A percentile compares a stretch with the other conserved stretches of the same genome.
phyloP scores from a whole-genome alignment of 2,329 filamentous ascomycete genomes.

The Claviceps purpurea region DNA sequence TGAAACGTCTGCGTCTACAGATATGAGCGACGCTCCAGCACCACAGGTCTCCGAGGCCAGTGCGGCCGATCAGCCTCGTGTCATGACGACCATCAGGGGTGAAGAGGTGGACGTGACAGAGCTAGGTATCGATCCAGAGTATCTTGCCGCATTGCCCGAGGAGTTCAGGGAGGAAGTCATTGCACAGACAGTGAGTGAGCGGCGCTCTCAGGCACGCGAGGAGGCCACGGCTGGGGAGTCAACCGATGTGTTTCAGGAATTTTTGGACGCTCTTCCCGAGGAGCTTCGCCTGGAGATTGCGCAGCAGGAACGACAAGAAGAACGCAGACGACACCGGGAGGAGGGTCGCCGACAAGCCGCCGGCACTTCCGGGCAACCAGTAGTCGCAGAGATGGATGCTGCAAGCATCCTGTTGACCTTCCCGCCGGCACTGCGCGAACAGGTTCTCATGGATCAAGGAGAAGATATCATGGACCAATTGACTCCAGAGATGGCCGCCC shows the following conservation, averaged over 20 bases:
- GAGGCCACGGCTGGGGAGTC: slow-evolving; percentile 57
- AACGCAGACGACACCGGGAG: slow-evolving; percentile 76
- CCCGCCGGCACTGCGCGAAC: slow-evolving; percentile 68
- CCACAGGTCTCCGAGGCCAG: slow-evolving; percentile 10
- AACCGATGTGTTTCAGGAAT: slow-evolving; percentile 80
- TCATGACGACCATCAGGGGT: slow-evolving; percentile 74
- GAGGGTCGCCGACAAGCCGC: slow-evolving; percentile 58
- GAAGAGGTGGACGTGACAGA: slow-evolving; percentile 87
- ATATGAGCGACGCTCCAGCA: slow-evolving; percentile 16
- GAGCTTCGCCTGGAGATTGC: slow-evolving; percentile 85
- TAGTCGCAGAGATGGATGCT: slow-evolving; percentile 64
- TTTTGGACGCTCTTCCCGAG: slow-evolving; percentile 80
- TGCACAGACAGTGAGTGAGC: slow-evolving; percentile 72
- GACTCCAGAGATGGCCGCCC: slow-evolving; percentile 72
- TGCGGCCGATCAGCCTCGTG: slow-evolving; percentile 30
- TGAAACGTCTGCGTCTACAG: slow-evolving; percentile 35
- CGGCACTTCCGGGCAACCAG: slow-evolving; percentile 37
- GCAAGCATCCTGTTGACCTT: slow-evolving; percentile 87
- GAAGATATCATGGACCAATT: slow-evolving; percentile 75
- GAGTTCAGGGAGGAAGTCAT: slow-evolving; percentile 94
- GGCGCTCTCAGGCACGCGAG: slow-evolving; percentile 63
- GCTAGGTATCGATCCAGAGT: slow-evolving; percentile 86
- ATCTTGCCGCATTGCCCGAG: slow-evolving; percentile 92
- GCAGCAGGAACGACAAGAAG: slow-evolving; percentile 78
- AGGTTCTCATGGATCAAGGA: slow-evolving; percentile 83